Conservation (phyloP, 495 filamentous ascomycete species). For the Xylaria telfairii region DNA sequence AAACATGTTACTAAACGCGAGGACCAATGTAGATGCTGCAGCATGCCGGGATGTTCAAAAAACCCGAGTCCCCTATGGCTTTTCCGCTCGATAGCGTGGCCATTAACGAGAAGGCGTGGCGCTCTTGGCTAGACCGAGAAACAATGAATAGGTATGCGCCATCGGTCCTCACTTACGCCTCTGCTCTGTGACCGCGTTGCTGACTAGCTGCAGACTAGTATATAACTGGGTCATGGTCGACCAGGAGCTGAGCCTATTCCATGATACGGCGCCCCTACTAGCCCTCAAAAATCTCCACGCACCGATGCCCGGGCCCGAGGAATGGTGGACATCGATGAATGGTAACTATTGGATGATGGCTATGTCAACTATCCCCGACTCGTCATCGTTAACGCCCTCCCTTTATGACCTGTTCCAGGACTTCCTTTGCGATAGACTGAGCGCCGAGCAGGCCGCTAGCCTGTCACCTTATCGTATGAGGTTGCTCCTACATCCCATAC, state of each 20-base stretch:
- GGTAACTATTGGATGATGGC: conserved; percentile 55
- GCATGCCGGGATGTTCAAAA: conserved; percentile 55
- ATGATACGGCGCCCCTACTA: conserved; percentile 63
- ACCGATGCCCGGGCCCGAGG: conserved; percentile 62
- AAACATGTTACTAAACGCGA: background rate
- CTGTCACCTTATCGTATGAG: conserved; percentile 56
- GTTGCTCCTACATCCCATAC: conserved; percentile 60
- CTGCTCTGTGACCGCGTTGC: background rate
- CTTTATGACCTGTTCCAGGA: conserved; percentile 64
- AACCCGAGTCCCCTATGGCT: conserved; percentile 43
- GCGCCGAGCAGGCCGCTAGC: conserved; percentile 32
- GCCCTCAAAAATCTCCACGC: conserved; percentile 62
- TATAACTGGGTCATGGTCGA: conserved; percentile 73
- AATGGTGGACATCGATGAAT: conserved; percentile 55
- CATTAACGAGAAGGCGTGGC: conserved; percentile 59
- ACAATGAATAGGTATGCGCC: conserved; percentile 59
- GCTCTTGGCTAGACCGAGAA: conserved; percentile 63
- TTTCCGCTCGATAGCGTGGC: conserved; percentile 38
- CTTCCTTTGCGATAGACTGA: conserved; percentile 54
- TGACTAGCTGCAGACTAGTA: conserved; percentile 52
- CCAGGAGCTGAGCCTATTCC: conserved; percentile 68
- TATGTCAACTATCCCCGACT: conserved; percentile 51
- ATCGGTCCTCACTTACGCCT: background rate
- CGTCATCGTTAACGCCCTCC: conserved; percentile 53
- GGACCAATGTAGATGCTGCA: conserved; percentile 57